Evolutionary conservation across 1,284 basidiomycete genomes (phyloP).

Genomic region (Volvariella volvacea): DNA sequence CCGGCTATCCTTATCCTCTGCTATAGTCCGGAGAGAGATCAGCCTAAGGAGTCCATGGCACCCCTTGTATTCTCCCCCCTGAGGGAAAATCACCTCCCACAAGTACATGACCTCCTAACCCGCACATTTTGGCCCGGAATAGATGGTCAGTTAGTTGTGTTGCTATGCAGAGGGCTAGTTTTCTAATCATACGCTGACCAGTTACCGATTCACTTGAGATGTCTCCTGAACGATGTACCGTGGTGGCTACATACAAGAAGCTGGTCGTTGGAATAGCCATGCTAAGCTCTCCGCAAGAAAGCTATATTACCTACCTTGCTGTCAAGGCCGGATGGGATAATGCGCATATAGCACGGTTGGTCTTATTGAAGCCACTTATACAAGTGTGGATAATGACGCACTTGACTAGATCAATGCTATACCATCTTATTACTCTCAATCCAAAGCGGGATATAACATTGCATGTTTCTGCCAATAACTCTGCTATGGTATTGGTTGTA

Average conservation of each 20-base stretch:
- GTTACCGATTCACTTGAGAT: constrained; percentile 64
- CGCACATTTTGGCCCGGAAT: constrained; percentile 70
- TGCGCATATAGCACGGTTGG: constrained; percentile 66
- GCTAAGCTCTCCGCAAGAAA: constrained; percentile 69
- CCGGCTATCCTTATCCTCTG: constrained; percentile 8
- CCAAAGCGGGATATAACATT: constrained; percentile 69
- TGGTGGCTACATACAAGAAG: constrained; percentile 62
- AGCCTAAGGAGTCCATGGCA: constrained; percentile 29
- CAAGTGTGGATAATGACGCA: constrained; percentile 7
- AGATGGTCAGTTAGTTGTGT: constrained; percentile 39
- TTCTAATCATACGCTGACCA: constrained; percentile 19
- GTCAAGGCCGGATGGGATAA: constrained; percentile 75
- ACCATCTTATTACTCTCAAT: constrained; percentile 63
- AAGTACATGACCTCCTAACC: constrained; percentile 62
- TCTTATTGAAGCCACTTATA: constrained; percentile 5
- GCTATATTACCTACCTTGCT: constrained; percentile 73
- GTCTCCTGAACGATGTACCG: constrained; percentile 60
- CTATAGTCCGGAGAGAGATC: constrained; percentile 49
- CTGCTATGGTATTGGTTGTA: constrained; percentile 54
- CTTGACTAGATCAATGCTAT: constrained; percentile 58
- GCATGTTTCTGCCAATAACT: constrained; percentile 73
- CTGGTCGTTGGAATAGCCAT: constrained; percentile 68
- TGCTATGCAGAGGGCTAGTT: no score
- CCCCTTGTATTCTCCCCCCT: constrained; percentile 63
- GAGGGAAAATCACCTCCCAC: constrained; percentile 49